Evolutionary conservation across 108 stramenopile species (phyloP), one percentile per base, ranked within the genome.

Genomic region (Mediolabrus comicus): DNA sequence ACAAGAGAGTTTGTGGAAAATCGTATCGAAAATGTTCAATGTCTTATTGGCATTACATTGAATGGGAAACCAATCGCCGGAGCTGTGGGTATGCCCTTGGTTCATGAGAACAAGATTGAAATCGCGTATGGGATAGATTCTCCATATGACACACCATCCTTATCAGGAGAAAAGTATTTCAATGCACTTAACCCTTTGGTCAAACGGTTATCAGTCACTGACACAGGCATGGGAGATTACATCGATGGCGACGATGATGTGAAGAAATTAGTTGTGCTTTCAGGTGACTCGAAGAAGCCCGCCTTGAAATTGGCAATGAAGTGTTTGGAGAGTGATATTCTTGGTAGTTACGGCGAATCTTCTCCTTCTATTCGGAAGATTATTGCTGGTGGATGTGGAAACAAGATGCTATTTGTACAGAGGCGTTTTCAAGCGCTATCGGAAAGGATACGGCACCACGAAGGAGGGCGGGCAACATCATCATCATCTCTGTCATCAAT

Each of bases 1-100:
- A 93, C 92, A 0, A 78, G 92, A 43, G 92, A 93, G 67, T 93
- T 89, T 69, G 89, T 93, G 13, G 89, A 93, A 59, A 88, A 88
- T 22, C 77, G 92, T 4, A 67, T 93, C 26, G 74, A 79, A 38
- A 90, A 88, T 60, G 87, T 87, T 10, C 88, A 85, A 59, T 88
- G 84, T 46, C 67, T 93, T 22, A 84, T 93, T 65, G 92, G 92
- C 4, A 81, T 91, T 64, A 84, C 85, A 17, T 31, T 75, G 17
- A 77, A 87, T 41, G 69, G 77, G 24, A 59, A 72, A 33, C 77
- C 92, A 6, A 63, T 91, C 27, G 88, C 77, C 4, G 92, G 92
- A 19, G 87, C 83, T 26, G 80, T 93, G 19, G 89, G 89, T 8
- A 53, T 91, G 56, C 92, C 92, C 12, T 87, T 93, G 68, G 77